Evolutionary conservation across 2,329 filamentous ascomycete genomes (phyloP), one percentile per base, ranked within the genome.

Genomic region (Fusarium incarnatum): DNA sequence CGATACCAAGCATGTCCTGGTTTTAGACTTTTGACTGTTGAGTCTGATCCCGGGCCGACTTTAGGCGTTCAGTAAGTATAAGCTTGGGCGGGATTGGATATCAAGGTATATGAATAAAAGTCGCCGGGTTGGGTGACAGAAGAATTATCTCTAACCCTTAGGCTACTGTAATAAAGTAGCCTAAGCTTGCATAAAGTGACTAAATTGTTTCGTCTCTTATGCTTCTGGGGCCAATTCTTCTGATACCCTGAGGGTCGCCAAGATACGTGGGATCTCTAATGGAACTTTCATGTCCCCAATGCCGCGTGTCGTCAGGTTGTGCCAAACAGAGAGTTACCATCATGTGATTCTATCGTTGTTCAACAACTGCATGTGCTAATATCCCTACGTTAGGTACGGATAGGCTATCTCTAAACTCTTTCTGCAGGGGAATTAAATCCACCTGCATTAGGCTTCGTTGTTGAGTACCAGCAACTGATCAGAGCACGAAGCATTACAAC

Each of bases 31-130:
- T 55, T 37, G 16, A n/a, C 30, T 37, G n/a, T 50, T 37, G 32
- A 25, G 13, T 22, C 13, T 53, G 34, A 37, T 27, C 47, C 67
- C 61, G 67, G 67, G 44, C 67, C 67, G 67, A 70, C 62, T 70
- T 12, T 45, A 42, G 34, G 49, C 34, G 34, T 27, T 8, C 23
- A 22, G 32, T 9, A 8, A 27, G 25, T 27, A 27, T 27, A 15
- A 37, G 34, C 10, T 37, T n/a, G 34, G 18, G 34, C 10, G 34
- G 9, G 28, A 28, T 28, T 11, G 34, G 16, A 18, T 37, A 37
- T 37, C 34, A n/a, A 37, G 34, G 49, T 53, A 16, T 16, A 52
- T 52, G 8, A 22, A 27, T 12, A 52, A 34, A 8, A 18, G 12
- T 50, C 22, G 23, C 37, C 32, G 7, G 28, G 28, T 28, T 28